Base-by-base conservation (phyloP, 352 stramenopile species). In the Phytopythium kandeliae region DNA sequence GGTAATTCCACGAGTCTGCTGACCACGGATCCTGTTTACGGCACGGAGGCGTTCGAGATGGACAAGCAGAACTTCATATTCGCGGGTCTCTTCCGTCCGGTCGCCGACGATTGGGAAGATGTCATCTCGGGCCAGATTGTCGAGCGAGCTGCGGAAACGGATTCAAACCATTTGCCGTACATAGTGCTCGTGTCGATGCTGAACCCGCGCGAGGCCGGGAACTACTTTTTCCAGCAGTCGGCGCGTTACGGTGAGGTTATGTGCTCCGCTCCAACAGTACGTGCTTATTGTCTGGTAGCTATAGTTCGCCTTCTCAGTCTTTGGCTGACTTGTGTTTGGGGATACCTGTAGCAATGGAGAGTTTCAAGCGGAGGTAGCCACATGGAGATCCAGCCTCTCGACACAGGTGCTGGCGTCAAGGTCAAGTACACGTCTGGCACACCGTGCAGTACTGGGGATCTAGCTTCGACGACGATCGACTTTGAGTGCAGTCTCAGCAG, bases 401-500 rank as follows among this genome's bases (percentile, higher is more conserved):
- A 69, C 5, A 82, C 71, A 36, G 80, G 80, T n/a, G 64, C 67
- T 24, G 80, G 80, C 37, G 61, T 91, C 5, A 74, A 70, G 22
- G 75, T 89, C 0, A 58, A 56, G 1, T 85, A 88, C 37, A 81
- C 67, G 1, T 62, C 57, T 19, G 80, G 80, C 12, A 81, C 73
- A 0, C 58, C 57, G 0, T 91, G 80, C 44, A 70, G 63, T 17
- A 73, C 76, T 24, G 71, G 72, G 22, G 65, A 69, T 26, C 61
- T 57, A 1, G 69, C 69, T 15, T 76, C 74, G 1, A 89, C 80
- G 0, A 78, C 63, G 2, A 69, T 89, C 22, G 60, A 79, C 51
- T 91, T 89, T 57, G 65, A 85, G 8, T 91, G 80, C 52, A 78
- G 89, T 42, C 54, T 87, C 34, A 80, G 68, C 33, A 79, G 74